Evolutionary conservation across 208 protist genomes (phyloP).

Genomic region (Trichomonas vaginalis): DNA sequence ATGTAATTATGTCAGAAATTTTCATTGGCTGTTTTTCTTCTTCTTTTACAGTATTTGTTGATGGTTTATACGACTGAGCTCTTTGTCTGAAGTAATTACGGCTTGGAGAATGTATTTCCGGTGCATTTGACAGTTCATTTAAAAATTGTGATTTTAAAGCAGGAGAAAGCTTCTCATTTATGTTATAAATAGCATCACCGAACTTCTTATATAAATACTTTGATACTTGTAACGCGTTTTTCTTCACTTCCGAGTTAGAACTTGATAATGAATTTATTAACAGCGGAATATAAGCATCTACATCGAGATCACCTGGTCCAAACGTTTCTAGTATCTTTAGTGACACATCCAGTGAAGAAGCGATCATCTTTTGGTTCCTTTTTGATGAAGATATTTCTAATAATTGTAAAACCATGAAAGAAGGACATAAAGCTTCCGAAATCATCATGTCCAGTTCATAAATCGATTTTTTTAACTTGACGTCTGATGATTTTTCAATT

Average conservation of each 20-base stretch:
- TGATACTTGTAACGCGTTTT: not conserved
- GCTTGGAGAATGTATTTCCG: not conserved
- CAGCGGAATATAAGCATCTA: not conserved
- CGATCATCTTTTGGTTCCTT: not conserved
- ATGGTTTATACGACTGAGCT: not conserved
- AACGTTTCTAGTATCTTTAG: not conserved
- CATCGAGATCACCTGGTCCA: not conserved
- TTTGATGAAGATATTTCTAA: not conserved
- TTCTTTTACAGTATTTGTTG: not conserved
- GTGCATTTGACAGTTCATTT: not conserved
- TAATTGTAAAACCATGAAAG: not conserved
- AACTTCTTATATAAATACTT: conserved; percentile 19
- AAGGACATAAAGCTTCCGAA: not conserved
- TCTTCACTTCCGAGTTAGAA: not conserved
- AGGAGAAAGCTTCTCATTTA: not conserved
- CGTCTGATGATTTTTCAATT: not conserved
- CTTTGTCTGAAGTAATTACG: not conserved
- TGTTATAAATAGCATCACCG: not conserved
- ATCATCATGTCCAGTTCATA: not conserved
- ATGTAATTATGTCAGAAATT: not conserved
- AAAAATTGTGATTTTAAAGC: not conserved
- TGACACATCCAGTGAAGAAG: not conserved
- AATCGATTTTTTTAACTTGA: not conserved
- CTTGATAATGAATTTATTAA: not conserved
- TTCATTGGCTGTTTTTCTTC: not conserved